phyloP scores from a whole-genome alignment of 2,329 filamentous ascomycete species.

The Fusarium azukiicola region DNA sequence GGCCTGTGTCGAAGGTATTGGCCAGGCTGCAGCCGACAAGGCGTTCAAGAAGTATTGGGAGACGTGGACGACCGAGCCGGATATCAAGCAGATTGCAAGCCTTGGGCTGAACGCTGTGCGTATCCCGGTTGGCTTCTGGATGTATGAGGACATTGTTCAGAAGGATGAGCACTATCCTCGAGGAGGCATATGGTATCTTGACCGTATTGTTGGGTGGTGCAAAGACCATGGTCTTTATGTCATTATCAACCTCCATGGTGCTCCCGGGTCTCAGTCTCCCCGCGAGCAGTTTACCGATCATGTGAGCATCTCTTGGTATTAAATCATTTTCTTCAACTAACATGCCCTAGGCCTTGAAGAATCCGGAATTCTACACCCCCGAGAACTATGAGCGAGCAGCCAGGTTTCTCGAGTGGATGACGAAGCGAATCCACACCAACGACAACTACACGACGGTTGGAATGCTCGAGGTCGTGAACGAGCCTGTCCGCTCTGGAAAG shows the following conservation, averaged over 20 bases:
- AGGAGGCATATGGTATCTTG: slow-evolving; percentile 52
- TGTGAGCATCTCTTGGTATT: too few relatives aligned
- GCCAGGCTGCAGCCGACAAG: slow-evolving; percentile 48
- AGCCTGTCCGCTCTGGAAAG: slow-evolving; percentile 65
- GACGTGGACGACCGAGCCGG: slow-evolving; percentile 46
- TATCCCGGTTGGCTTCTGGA: slow-evolving; percentile 55
- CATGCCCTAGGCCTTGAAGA: not conserved
- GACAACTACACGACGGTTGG: slow-evolving; percentile 75
- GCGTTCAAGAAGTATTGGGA: slow-evolving; percentile 54
- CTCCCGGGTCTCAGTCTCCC: slow-evolving; percentile 47
- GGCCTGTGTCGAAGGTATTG: slow-evolving; percentile 50
- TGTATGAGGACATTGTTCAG: slow-evolving; percentile 50
- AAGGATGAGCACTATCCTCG: slow-evolving; percentile 49
- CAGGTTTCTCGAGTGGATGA: slow-evolving; percentile 77
- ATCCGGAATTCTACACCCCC: slow-evolving; percentile 75
- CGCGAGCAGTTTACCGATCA: not conserved
- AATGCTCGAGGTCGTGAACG: slow-evolving; percentile 80
- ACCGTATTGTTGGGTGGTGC: slow-evolving; percentile 53
- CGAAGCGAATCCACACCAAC: slow-evolving; percentile 72
- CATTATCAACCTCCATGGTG: slow-evolving; percentile 53
- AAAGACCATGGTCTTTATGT: slow-evolving; percentile 50
- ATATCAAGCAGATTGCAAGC: slow-evolving; percentile 50
- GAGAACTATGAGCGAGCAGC: slow-evolving; percentile 77
- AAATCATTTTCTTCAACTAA: rapidly evolving
- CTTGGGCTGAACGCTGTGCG: slow-evolving; percentile 52